Base-by-base conservation (phyloP, 352 stramenopile species). In the Vaucheria bursata region DNA sequence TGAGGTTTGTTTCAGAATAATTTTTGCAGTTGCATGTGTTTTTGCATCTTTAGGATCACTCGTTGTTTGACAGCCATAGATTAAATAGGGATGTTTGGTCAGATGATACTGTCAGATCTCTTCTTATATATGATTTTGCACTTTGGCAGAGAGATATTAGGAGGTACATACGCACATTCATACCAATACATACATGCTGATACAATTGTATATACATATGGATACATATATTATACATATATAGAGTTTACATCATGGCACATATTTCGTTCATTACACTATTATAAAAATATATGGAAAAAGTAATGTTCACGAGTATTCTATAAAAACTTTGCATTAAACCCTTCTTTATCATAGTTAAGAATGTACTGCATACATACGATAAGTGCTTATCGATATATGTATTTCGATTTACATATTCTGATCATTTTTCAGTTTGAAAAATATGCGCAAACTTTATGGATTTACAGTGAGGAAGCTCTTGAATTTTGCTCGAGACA, bases 31-130 rank as follows among this genome's bases (percentile, higher is more conserved):
- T n/a, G n/a, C n/a, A n/a, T n/a, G n/a, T n/a, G n/a, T n/a, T n/a
- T n/a, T 25, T 59, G 25, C 45, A 59, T 73, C 29, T 25, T 1
- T 37, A 81, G 76, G 76, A 81, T 64, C 76, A 76, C 69, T 29
- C 64, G 39, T 70, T 78, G 35, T 81, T 78, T 39, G 70, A 70
- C 0, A 81, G 76, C 33, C 76, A 81, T 49, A 32, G 76, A 8
- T 33, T 81, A 5, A 81, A 81, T 65, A 75, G 71, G 12, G 76
- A 81, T 40, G 76, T 81, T 8, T 81, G 76, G 76, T 77, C 66
- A 1, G 76, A 81, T 38, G 76, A 81, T 38, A 81, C 76, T 0
- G 76, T 81, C 25, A 70, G 70, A n/a, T 74, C 76, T 34, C 76
- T 81, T 45, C 66, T 81, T 1, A 35, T 64, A 4, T 70, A 71